Evolutionary conservation across 805 yeast genomes (phyloP).

Genomic region (Wickerhamiella kurtzmanii): DNA sequence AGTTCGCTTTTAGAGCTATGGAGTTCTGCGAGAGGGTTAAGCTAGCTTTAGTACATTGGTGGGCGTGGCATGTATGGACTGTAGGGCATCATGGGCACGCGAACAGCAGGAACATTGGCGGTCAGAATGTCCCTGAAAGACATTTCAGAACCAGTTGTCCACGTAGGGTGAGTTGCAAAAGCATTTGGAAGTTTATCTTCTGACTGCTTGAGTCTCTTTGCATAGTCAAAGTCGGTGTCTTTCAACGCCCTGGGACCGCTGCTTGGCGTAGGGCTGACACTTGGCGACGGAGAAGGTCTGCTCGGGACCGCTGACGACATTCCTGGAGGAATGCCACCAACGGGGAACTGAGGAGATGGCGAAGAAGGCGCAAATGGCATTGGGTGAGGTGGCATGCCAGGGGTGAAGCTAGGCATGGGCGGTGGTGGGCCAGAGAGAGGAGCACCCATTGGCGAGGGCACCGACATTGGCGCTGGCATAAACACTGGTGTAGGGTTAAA

Average conservation of each 20-base stretch:
- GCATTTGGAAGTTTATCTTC: slow-evolving; percentile 21
- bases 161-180: slow-evolving; percentile 15
- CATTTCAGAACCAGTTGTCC: slow-evolving; percentile 9
- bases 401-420: slow-evolving; percentile 5
- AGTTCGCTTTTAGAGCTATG: not conserved
- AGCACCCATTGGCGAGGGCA: slow-evolving; percentile 32
- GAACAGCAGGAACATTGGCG: not conserved
- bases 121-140: slow-evolving; percentile 11
- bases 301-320: not conserved
- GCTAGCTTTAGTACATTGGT: not conserved
- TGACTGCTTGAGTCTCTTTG: slow-evolving; percentile 25
- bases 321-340: not conserved
- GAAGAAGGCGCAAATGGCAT: slow-evolving; percentile 8
- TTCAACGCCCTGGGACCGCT: slow-evolving; percentile 3
- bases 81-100: slow-evolving; percentile 3
- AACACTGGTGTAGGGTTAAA: slow-evolving; percentile 28
- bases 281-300: not conserved
- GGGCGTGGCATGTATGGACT: not conserved
- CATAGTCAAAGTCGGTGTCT: slow-evolving; percentile 11
- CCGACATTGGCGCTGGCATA: slow-evolving; percentile 3
- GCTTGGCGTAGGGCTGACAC: not conserved
- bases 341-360: slow-evolving; percentile 5
- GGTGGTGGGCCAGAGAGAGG: slow-evolving; percentile 2
- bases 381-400: slow-evolving; percentile 14
- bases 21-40: not conserved